Evolutionary conservation across 495 filamentous ascomycete species (phyloP), one percentile per base, ranked within the genome.

Genomic region (Penicillium fimorum): DNA sequence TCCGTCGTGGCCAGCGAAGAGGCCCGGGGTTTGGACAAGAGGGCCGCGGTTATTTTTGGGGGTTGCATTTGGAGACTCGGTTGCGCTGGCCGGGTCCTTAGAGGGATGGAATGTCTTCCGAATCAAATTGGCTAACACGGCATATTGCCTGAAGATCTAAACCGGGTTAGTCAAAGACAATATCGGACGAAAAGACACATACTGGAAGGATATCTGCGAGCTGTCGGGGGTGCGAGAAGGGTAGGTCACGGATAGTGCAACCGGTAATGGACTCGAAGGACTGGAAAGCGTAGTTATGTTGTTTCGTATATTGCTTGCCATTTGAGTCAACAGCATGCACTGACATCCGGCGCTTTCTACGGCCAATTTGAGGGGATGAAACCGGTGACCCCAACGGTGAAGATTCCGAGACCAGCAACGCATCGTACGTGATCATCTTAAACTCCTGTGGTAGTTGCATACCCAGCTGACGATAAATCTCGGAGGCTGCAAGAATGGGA

Each of bases 141-240:
- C 86, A 64, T 90, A 93, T 70, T 95, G 90, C 8, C 90, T 79
- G 7, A 94, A 76, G 20, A 83, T 75, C 76, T 79, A 25, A 2
- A 50, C 24, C 0, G 9, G 12, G 13, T 63, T 30, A 60, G 59
- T 49, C 40, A 41, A 49, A 30, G 45, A n/a, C 42, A 11, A 42
- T 5, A 18, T 49, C 10, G 20, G 15, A 15, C n/a, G 5, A 13
- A 49, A 27, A n/a, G 32, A 58, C 22, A 54, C 72, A 47, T 70
- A 79, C 76, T 15, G 87, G 91, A 24, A 97, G 76, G 50, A 96
- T 84, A 38, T 81, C 81, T 25, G 92, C 73, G 13, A 98, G 74
- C 64, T 97, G 91, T 48, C 86, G 82, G 2, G 94, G 94, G 65
- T 97, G 94, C 2, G 85, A 83, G 62, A 98, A 96, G 1, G 89